Conservation (phyloP, 23 red algal genomes). For the Gracilariopsis chorda region DNA sequence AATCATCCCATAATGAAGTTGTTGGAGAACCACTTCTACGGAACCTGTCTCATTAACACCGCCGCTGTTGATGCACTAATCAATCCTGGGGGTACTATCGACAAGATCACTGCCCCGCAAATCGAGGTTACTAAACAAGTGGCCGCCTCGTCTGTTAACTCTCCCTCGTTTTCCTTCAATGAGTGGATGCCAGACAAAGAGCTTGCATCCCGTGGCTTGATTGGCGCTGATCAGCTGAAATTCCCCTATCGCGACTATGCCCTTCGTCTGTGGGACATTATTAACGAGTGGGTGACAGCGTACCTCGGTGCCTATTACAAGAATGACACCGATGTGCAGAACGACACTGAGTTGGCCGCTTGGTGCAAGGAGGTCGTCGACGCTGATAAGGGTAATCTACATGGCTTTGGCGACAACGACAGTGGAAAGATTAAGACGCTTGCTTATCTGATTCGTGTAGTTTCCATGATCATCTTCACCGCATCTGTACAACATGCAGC, state of each 20-base stretch:
- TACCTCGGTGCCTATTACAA: constrained; percentile 16
- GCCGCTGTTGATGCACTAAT: not conserved
- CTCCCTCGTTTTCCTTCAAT: constrained; percentile 23
- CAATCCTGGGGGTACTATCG: constrained; percentile 33
- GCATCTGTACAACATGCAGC: constrained; percentile 37
- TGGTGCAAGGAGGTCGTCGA: constrained; percentile 27
- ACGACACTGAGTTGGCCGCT: not conserved
- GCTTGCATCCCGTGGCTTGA: constrained; percentile 14
- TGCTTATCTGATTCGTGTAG: not conserved
- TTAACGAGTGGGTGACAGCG: constrained; percentile 7
- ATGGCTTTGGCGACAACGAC: not conserved
- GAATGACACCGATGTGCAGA: constrained; percentile 11
- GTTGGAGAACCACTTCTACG: constrained; percentile 2
- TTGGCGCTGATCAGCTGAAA: not conserved
- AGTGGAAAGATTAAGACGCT: not conserved
- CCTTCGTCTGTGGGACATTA: constrained; percentile 1
- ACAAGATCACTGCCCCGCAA: constrained; percentile 26
- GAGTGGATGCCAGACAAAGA: constrained; percentile 35
- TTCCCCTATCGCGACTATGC: constrained; percentile 49
- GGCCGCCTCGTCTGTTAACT: not conserved
- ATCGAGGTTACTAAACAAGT: not conserved
- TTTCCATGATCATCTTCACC: constrained; percentile 23
- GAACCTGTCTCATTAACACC: constrained; percentile 39
- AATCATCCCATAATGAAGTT: constrained; percentile 28
- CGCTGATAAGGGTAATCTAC: not conserved